Evolutionary conservation across 106 monocot species (phyloP).

Genomic region (Phalaenopsis aphrodite): DNA sequence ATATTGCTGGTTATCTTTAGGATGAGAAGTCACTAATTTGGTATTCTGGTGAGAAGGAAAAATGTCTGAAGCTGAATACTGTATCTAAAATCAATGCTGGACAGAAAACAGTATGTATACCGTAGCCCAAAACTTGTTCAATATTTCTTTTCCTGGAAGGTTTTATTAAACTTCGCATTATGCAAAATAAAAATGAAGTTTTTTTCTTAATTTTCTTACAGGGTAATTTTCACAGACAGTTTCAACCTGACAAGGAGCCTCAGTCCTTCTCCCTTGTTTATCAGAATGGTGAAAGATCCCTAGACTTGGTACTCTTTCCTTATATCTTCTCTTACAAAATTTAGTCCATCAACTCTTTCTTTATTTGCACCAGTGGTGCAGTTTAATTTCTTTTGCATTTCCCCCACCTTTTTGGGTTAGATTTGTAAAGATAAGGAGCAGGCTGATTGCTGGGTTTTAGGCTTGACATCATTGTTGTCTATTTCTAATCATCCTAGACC

Average conservation of each 20-base stretch:
- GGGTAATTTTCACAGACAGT: slow-evolving; percentile 64
- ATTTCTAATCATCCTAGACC: slow-evolving; percentile 26
- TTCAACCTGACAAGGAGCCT: slow-evolving; percentile 43
- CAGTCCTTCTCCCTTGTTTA: slow-evolving; percentile 67
- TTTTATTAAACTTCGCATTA: not conserved
- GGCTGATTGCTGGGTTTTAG: slow-evolving; percentile 66
- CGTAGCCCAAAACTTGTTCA: not conserved
- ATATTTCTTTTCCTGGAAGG: not conserved
- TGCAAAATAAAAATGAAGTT: not conserved
- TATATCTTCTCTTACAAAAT: not conserved
- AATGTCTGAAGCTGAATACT: slow-evolving; percentile 39
- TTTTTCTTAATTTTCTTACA: slow-evolving; percentile 19
- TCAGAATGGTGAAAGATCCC: slow-evolving; percentile 55
- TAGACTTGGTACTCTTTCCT: slow-evolving; percentile 48
- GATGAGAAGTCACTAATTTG: slow-evolving; percentile 72
- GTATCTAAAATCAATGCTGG: slow-evolving; percentile 54
- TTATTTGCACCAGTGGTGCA: not conserved
- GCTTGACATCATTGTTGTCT: slow-evolving; percentile 42
- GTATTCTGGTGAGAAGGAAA: slow-evolving; percentile 69
- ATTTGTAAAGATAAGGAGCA: slow-evolving; percentile 86
- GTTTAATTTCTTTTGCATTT: not conserved
- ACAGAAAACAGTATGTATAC: slow-evolving; percentile 60
- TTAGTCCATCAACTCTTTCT: not conserved
- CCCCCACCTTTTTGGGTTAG: slow-evolving; percentile 17
- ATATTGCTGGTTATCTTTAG: slow-evolving; percentile 18